phyloP scores from a whole-genome alignment of 768 basidiomycete species.

The Termitomyces sp. region DNA sequence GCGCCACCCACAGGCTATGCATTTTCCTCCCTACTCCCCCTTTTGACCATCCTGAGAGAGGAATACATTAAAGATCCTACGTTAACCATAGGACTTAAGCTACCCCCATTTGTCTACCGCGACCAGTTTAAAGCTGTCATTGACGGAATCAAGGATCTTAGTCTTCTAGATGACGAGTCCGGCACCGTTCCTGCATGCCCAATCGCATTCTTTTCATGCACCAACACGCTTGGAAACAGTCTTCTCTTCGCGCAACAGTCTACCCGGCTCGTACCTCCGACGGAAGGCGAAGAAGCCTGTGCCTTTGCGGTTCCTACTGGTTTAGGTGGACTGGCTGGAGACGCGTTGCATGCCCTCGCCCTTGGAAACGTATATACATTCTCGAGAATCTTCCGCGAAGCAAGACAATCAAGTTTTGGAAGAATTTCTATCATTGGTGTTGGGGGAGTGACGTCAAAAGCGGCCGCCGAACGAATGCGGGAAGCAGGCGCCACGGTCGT shows the following conservation, averaged over 20 bases:
- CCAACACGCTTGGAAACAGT: conserved; percentile 73
- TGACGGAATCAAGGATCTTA: conserved; percentile 36
- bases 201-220: conserved; percentile 72
- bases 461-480: conserved; percentile 62
- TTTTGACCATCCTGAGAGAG: conserved; percentile 50
- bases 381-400: conserved; percentile 38
- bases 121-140: conserved; percentile 58
- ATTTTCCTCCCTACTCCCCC: conserved; percentile 40
- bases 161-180: conserved; percentile 12
- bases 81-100: conserved; percentile 69
- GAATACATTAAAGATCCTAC: conserved; percentile 43
- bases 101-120: conserved; percentile 66
- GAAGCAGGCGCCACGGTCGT: conserved; percentile 69
- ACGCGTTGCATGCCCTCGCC: conserved; percentile 66
- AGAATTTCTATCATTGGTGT: conserved; percentile 66
- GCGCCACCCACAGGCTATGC: conserved; percentile 65
- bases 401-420: conserved; percentile 31
- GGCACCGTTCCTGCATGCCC: conserved; percentile 23
- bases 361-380: conserved; percentile 75
- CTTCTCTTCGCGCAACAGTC: conserved; percentile 58
- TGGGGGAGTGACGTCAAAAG: conserved; percentile 70
- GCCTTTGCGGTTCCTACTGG: conserved; percentile 58
- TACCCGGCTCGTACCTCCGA: not conserved
- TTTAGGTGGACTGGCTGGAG: conserved; percentile 74
- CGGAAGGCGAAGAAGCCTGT: conserved; percentile 3